Base-by-base conservation (phyloP, 805 yeast species). In the Metschnikowia arizonensis region DNA sequence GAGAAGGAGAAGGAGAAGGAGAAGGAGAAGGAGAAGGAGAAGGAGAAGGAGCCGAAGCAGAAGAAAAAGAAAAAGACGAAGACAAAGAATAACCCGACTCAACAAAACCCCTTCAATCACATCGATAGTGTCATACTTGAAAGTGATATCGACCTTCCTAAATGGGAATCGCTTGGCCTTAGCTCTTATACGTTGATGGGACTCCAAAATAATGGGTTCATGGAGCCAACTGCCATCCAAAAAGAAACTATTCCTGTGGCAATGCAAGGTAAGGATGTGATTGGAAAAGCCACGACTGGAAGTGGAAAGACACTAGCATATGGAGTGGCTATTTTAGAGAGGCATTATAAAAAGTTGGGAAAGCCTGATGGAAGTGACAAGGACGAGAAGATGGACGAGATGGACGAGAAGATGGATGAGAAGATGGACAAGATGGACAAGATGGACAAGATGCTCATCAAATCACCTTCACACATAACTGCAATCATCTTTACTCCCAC, bases 271-370 rank as follows among this genome's bases (percentile, higher is more conserved):
- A 74, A 73, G 29, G 98, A 93, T 65, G 78, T 93, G 3, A 82
- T 93, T 53, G 99, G 99, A 45, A 93, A 91, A 60, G 99, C 99
- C 12, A 84, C 93, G 9, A 93, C 99, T 1, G 99, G 99, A 62
- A 87, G 96, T 1, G 99, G 99, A 74, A 93, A 93, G 62, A 93
- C 99, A 0, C 70, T 90, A 47, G 99, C 99, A 0, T 93, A 88
- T 63, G 97, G 97, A 37, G 79, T 93, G 23, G 97, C 99, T 8
- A 83, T 95, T 24, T 63, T 93, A 49, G 96, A 91, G 59, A 78
- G 74, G 48, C 76, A 78, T 47, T 55, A 81, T 8, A 25, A 17
- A 9, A 24, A 26, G 18, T n/a, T n/a, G n/a, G n/a, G n/a, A n/a
- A n/a, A n/a, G n/a, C n/a, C n/a, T n/a, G n/a, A n/a, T n/a, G n/a